Base-by-base conservation (phyloP, 176 grass and related monocot species). In the Aegilops tauschii region DNA sequence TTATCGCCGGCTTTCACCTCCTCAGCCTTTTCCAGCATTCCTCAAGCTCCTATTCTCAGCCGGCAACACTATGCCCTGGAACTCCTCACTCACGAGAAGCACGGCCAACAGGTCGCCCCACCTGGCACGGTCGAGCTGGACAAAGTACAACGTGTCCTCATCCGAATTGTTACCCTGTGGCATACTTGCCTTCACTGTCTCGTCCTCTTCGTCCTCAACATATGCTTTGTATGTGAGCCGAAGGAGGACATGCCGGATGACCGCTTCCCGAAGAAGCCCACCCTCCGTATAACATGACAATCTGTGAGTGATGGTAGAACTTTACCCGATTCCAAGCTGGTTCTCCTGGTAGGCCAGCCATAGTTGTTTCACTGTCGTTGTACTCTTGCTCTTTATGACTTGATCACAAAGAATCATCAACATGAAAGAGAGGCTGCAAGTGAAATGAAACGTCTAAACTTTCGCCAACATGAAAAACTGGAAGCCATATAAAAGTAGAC, bases 251-350 rank as follows among this genome's bases (percentile, higher is more conserved):
- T 96, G 1, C 96, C 96, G 18, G 92, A 81, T 21, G 59, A 32
- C 64, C 83, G 84, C 42, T 90, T 98, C 37, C 92, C 44, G 23
- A 96, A 91, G 5, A 92, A 65, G 18, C 76, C 96, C 92, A 96
- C n/a, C 92, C 87, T 20, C 84, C 90, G 31, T 87, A 89, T 44
- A 91, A 76, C 78, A 79, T 88, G 34, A 98, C 93, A 71, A 96
- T 98, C 96, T 88, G 95, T 87, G 47, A 98, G 96, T 36, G 90
- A 92, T 13, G 88, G 44, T 12, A 12, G 44, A 83, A 79, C 21
- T 78, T 85, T 86, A 96, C 90, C 91, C 94, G 93, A 82, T 98
- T 98, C 96, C 96, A 98, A 64, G 96, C 96, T 49, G 96, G 96
- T 85, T 96, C 88, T 54, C 92, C 93, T 56, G 96, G 96, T 86